These are phyloP conservation scores for Amanita phalloides DNA, from an alignment of 768 basidiomycete genomes.

Conservation along the genomic window DNA sequence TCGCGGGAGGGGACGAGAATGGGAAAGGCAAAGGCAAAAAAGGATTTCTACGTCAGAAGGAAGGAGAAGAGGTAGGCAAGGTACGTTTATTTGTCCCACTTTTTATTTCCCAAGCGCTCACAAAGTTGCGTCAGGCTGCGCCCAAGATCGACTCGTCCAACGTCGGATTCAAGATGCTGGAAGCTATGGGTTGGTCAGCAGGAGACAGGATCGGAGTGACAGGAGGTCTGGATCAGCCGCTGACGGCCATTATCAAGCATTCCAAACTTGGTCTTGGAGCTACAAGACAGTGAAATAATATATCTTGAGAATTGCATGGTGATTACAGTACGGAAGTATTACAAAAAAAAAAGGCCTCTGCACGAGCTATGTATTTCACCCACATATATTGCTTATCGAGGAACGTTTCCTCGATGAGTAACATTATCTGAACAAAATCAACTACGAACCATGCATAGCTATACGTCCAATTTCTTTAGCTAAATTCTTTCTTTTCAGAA, in stretches of 20 bases:
- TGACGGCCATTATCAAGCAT: constrained; percentile 79
- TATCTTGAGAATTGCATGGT: neutral
- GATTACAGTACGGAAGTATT: neutral
- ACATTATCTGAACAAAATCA: neutral
- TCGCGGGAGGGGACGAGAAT: constrained; percentile 15
- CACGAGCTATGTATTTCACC: too few relatives aligned
- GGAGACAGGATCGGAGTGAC: constrained; percentile 65
- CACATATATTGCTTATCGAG: neutral
- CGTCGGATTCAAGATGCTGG: constrained; percentile 79
- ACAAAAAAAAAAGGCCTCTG: neutral
- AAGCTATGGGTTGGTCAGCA: constrained; percentile 87
- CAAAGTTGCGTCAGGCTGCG: constrained; percentile 39
- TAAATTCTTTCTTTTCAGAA: neutral
- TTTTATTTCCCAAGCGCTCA: neutral
- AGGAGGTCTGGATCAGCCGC: constrained; percentile 61
- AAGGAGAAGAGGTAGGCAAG: constrained; percentile 86
- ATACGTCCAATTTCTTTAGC: neutral
- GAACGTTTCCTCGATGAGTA: neutral
- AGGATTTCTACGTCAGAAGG: constrained; percentile 37
- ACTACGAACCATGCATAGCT: neutral
- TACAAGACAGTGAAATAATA: constrained; percentile 12
- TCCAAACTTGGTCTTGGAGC: constrained; percentile 83
- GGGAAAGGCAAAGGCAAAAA: constrained; percentile 15
- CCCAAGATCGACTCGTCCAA: constrained; percentile 75
- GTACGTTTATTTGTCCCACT: constrained; percentile 20